Evolutionary conservation across 805 yeast genomes (phyloP), one percentile per base, ranked within the genome.

Genomic region (Metschnikowia chrysomelidarum): DNA sequence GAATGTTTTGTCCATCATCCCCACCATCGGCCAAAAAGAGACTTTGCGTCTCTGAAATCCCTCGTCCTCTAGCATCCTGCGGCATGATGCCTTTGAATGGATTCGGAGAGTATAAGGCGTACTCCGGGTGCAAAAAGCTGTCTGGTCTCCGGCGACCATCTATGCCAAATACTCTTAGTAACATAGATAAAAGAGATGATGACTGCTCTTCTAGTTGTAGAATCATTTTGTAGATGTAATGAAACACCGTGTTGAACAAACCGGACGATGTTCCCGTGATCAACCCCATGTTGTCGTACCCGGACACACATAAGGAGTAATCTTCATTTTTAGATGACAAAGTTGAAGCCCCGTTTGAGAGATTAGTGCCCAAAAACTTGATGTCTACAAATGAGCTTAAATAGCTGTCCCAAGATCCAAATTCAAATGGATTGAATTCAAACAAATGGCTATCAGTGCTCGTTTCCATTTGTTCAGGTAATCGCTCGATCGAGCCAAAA

Each of bases 221-320:
- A 12, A 65, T 53, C 23, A 56, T 30, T 32, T 67, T 58, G 67
- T 76, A 73, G 7, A 78, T 52, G 41, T 70, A 73, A 7, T 73
- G 52, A 34, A 79, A 62, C 0, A 76, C 34, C 5, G 48, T 36
- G 46, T 76, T 80, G 60, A 80, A 80, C 17, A 80, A 54, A 0
- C 83, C 75, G 0, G 86, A 79, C 0, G 85, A 78, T 0, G 85
- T 76, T 0, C 78, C 86, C 0, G 79, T 69, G 4, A 80, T 63
- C 44, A 77, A 78, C 0, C 80, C 80, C 24, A 73, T 62, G 45
- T 77, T 76, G 46, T 80, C 86, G 47, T 69, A 77, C 3, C 77
- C 80, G 1, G 62, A 54, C 15, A 67, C 57, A 47, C 87, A 80
- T 2, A 62, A 37, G 0, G 69, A 49, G 5, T 40, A 42, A 23